Conservation (phyloP, 78 protist species). For the Paratrimastix pyriformis region DNA sequence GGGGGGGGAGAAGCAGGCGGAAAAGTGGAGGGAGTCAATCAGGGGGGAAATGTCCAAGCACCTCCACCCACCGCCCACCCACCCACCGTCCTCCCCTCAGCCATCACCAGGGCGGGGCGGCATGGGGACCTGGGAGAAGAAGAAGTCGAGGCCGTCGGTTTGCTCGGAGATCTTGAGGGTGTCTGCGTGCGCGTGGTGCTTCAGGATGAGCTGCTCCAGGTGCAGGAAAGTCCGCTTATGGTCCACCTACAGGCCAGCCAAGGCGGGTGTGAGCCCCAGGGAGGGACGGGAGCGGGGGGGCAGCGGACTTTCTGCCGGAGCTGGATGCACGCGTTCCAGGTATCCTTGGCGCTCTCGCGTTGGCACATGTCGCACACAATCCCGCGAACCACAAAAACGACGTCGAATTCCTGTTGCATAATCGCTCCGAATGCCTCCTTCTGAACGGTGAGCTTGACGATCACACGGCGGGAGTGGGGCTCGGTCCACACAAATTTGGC, state of each 20-base stretch:
- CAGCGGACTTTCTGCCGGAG: constrained; percentile 78
- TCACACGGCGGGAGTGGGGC: constrained; percentile 91
- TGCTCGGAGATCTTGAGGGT: constrained; percentile 51
- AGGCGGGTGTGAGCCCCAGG: too few species aligned
- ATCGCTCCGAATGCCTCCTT: constrained; percentile 70
- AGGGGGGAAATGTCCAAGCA: too few species aligned
- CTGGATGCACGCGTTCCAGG: constrained; percentile 87
- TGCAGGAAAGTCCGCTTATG: constrained; percentile 89
- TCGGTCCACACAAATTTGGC: constrained; percentile 99
- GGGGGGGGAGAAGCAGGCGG: too few species aligned
- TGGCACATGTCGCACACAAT: constrained; percentile 80
- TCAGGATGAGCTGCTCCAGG: constrained; percentile 92
- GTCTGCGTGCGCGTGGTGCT: constrained; percentile 73
- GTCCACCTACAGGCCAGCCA: constrained; percentile 28
- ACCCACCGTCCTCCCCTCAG: too few species aligned
- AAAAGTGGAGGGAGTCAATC: too few species aligned
- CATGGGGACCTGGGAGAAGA: constrained; percentile 35
- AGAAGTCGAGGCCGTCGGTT: constrained; percentile 91
- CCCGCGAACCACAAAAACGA: constrained; percentile 74
- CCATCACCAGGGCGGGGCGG: too few species aligned
- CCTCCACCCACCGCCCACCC: too few species aligned
- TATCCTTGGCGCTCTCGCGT: constrained; percentile 70
- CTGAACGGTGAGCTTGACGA: constrained; percentile 81
- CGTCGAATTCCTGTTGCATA: constrained; percentile 52
- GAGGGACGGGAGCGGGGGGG: neutral